Base-by-base conservation (phyloP, 768 basidiomycete species). In the Lactarius hatsudake region DNA sequence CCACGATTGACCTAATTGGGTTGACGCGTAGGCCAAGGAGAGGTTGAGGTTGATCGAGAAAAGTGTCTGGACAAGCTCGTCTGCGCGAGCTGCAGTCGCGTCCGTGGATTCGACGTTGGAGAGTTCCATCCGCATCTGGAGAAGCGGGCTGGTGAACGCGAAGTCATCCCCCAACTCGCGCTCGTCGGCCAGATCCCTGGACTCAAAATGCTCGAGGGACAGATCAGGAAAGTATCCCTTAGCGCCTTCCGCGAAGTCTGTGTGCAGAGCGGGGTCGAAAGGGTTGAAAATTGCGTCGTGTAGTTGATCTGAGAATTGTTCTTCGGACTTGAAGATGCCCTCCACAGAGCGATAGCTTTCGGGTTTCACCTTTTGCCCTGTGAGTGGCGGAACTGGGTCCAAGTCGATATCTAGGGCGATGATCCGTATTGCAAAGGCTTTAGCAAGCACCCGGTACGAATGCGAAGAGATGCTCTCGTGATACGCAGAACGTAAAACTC, bases 41-140 rank as follows among this genome's bases (percentile, higher is more conserved):
- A 95, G 83, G 74, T 96, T 95, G 70, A 94, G 82, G 75, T 97
- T 97, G 75, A 96, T 86, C 1, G 88, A 86, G 58, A 85, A 79
- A 3, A 94, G 78, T 40, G 83, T 81, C 59, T 82, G 85, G 70
- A 90, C 84, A 17, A 86, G 78, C 5, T 78, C 77, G 13, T 86
- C 82, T 0, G 79, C 76, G 13, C 76, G 78, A 6, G 81, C 80
- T 0, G 78, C 75, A 71, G 82, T 81, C 42, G 83, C 79, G 15
- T 79, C 76, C 9, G 75, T 76, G 40, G 72, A 62, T 32, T 71
- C 60, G 51, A 66, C 62, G 9, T 76, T 75, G 72, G 82, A 87
- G 0, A 83, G 84, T 38, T 82, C 82, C 56, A 92, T 78, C 20
- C 90, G 83, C n/a, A 80, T 79, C 56, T 84, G 83, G 32, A 91